Evolutionary conservation across 306 rosid genomes (phyloP).

Genomic region (Prunus dulcis): DNA sequence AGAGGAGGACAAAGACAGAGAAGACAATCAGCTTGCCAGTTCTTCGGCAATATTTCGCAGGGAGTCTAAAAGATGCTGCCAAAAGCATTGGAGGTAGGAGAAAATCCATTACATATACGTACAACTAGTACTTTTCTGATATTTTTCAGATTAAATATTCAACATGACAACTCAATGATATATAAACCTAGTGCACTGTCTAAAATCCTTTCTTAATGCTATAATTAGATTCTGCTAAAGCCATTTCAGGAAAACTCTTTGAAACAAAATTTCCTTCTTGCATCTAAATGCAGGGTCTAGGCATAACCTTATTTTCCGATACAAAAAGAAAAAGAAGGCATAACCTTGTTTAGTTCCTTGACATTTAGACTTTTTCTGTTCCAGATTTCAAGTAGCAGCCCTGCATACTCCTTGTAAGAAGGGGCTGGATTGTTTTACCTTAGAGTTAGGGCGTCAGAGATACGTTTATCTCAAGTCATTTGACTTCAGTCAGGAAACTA

Average conservation of each 20-base stretch:
- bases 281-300: too few relatives aligned
- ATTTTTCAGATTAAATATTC: neutral
- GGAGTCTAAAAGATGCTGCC: constrained; percentile 43
- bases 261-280: neutral
- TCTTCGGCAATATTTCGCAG: constrained; percentile 54
- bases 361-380: too few relatives aligned
- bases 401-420: too few relatives aligned
- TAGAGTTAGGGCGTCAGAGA: too few relatives aligned
- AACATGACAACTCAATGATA: neutral
- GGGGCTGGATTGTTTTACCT: too few relatives aligned
- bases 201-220: neutral
- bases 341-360: too few relatives aligned
- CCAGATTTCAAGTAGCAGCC: too few relatives aligned
- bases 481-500: too few relatives aligned
- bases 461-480: too few relatives aligned
- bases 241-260: neutral
- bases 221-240: too few relatives aligned
- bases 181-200: neutral
- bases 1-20: constrained; percentile 57
- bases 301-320: too few relatives aligned
- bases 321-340: too few relatives aligned
- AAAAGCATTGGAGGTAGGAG: constrained; percentile 35
- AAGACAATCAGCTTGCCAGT: constrained; percentile 58
- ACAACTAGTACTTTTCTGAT: neutral
- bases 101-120: neutral